Evolutionary conservation across 2,329 filamentous ascomycete species (phyloP), one percentile per base, ranked within the genome.

Genomic region (Conoideocrella luteorostrata): DNA sequence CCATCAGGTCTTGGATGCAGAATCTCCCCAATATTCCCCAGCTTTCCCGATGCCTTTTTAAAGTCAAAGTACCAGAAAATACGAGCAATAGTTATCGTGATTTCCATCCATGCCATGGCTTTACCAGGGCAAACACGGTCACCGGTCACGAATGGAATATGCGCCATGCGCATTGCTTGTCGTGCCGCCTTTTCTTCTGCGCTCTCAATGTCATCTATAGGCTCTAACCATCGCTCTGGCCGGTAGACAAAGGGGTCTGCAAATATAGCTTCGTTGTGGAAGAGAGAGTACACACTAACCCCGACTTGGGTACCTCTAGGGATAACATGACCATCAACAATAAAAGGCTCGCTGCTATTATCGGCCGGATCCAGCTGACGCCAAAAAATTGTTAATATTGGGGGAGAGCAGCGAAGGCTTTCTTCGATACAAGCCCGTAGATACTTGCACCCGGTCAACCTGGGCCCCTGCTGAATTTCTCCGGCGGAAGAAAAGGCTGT

Each of bases 221-320:
- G 13, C 20, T 36, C 41, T 10, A 40, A 17, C 43, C 43, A 45
- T 11, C 45, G 38, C 18, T 49, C 47, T 17, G 47, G 47, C 12
- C 28, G 38, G 34, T 47, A 49, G 13, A 11, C n/a, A n/a, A 39
- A 44, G 5, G 45, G 47, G 7, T 45, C 45, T 2, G 41, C 40
- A 13, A 47, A 49, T 26, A 39, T 47, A 6, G 30, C 29, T 18
- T 45, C 41, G 23, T 47, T 49, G 9, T 43, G 47, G 21, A 45
- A 34, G 3, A 47, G 23, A 23, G 26, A 29, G 29, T 45, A 49
- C 12, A 44, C 34, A 18, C 37, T 47, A 7, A 45, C 15, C 2
- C 36, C 47, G 4, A 49, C 45, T 34, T 40, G 23, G 6, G 45
- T 49, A 2, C 47, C 41, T 5, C n/a, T 35, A 5, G 44, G 41